These are phyloP conservation scores for Pyrenopolyporus hunteri DNA, from an alignment of 495 filamentous ascomycete genomes.

Conservation along the genomic window DNA sequence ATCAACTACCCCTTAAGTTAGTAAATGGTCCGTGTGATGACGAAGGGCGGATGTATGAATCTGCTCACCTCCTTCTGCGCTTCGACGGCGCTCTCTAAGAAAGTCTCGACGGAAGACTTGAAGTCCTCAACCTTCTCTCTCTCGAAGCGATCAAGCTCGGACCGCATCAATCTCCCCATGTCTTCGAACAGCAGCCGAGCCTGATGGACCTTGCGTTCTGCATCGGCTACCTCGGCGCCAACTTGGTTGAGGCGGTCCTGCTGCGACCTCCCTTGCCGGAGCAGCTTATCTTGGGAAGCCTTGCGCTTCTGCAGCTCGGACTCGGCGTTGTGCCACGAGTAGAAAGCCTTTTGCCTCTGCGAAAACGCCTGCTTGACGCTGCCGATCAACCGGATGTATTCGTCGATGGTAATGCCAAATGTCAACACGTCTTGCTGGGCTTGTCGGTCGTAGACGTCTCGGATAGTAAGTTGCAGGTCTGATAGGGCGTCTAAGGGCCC, in stretches of 20 bases:
- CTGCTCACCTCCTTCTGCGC: conserved; percentile 92
- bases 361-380: conserved; percentile 89
- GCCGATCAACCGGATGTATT: conserved; percentile 95
- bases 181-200: conserved; percentile 91
- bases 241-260: conserved; percentile 93
- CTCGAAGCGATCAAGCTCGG: conserved; percentile 92
- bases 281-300: conserved; percentile 84
- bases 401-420: conserved; percentile 94
- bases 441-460: conserved; percentile 93
- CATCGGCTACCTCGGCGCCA: conserved; percentile 88
- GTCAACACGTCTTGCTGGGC: conserved; percentile 97
- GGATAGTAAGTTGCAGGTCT: conserved; percentile 89
- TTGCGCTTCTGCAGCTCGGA: conserved; percentile 86
- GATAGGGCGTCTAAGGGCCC: conserved; percentile 87
- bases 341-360: conserved; percentile 93
- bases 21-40: conserved; percentile 20
- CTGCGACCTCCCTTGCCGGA: conserved; percentile 90
- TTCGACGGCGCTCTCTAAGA: conserved; percentile 93
- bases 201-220: conserved; percentile 92
- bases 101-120: conserved; percentile 97
- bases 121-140: conserved; percentile 99
- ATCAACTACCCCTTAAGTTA: conserved; percentile 77
- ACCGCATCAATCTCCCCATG: conserved; percentile 92
- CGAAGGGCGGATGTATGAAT: background rate
- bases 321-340: conserved; percentile 89